Evolutionary conservation across 2,329 filamentous ascomycete genomes (phyloP).

Genomic region (Amesomyces nigricolor): DNA sequence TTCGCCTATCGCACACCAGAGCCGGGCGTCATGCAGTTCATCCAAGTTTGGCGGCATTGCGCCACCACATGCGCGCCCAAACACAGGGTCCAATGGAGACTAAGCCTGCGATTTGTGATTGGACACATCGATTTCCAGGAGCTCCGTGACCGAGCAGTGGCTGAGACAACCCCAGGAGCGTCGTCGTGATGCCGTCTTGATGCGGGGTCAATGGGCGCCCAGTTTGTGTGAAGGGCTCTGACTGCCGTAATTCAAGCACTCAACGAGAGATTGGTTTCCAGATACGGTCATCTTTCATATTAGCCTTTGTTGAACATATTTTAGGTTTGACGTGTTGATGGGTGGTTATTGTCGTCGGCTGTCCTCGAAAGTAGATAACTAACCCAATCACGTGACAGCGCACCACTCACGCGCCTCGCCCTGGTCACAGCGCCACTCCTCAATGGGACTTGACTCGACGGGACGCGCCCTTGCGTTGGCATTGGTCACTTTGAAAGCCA

Average conservation of each 20-base stretch:
- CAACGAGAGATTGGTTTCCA: too few species aligned
- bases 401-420: conserved; percentile 15
- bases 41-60: too few species aligned
- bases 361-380: too few species aligned
- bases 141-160: background rate
- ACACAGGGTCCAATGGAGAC: too few species aligned
- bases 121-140: background rate
- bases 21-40: background rate
- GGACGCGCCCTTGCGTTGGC: conserved; percentile 18
- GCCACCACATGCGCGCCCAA: background rate
- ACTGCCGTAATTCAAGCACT: too few species aligned
- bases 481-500: background rate
- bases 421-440: background rate
- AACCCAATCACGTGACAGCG: conserved; percentile 16
- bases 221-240: background rate
- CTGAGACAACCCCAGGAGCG: background rate
- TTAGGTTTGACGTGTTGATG: too few species aligned
- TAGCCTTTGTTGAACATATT: too few species aligned
- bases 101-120: background rate
- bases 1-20: background rate
- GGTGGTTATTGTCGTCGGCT: too few species aligned
- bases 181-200: background rate
- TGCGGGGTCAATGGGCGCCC: background rate
- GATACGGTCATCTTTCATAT: too few species aligned
- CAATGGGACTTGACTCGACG: too few species aligned